Conservation (phyloP, 2,329 filamentous ascomycete genomes). For the Beauveria rudraprayagi region DNA sequence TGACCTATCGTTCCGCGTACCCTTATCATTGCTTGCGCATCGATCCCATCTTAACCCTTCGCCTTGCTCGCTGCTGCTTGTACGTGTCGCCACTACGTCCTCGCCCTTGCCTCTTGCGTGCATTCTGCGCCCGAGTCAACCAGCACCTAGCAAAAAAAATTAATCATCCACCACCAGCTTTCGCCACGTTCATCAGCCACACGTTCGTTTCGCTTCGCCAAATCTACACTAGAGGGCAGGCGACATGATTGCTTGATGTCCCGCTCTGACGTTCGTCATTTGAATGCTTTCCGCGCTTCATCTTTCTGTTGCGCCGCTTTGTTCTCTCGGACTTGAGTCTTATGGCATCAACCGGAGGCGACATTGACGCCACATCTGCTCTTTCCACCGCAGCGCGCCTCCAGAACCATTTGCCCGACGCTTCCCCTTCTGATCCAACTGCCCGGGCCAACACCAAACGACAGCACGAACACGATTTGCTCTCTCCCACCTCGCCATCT, state of each 20-base stretch:
- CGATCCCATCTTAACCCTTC: neutral
- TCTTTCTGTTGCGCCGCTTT: neutral
- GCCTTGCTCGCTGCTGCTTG: neutral
- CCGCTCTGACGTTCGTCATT: conserved; percentile 1
- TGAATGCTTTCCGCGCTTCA: conserved; percentile 1
- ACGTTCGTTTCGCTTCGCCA: conserved; percentile 25
- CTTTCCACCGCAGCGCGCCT: neutral
- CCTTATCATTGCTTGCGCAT: neutral
- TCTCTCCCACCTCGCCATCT: conserved; percentile 26
- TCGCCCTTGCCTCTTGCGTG: neutral
- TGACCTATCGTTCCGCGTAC: neutral
- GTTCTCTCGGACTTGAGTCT: neutral
- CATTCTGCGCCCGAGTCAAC: conserved; percentile 8
- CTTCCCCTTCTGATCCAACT: conserved; percentile 21
- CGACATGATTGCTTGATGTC: conserved; percentile 10
- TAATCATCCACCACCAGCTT: conserved; percentile 23
- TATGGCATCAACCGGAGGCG: conserved; percentile 6
- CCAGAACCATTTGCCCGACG: conserved; percentile 1
- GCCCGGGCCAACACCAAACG: conserved; percentile 27
- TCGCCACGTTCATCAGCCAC: conserved; percentile 39
- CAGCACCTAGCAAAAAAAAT: conserved; percentile 14
- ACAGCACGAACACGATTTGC: conserved; percentile 39
- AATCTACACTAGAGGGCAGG: neutral
- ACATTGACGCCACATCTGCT: conserved; percentile 6
- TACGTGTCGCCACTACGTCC: neutral